Base-by-base conservation (phyloP, 305 asterid species). In the Ilex paraguariensis region DNA sequence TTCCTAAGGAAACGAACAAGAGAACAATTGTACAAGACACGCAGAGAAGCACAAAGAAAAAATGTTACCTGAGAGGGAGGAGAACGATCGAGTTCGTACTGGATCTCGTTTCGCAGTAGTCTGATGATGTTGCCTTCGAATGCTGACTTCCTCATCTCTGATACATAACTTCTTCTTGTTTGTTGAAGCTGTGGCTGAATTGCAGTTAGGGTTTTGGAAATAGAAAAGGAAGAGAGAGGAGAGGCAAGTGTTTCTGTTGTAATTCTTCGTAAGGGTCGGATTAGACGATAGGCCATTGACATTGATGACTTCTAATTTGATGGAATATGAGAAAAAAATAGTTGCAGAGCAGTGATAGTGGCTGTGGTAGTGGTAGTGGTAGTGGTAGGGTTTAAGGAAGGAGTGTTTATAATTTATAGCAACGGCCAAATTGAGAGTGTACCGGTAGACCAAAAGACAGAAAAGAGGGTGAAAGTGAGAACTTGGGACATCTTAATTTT, bases 51-150 rank as follows among this genome's bases (percentile, higher is more conserved):
- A 21, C 28, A 21, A 17, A 16, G 13, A 53, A 15, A 42, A 21
- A 0, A 6, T n/a, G 45, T 58, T 79, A 87, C 98, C 97, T 80
- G 55, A 60, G 76, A 32, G 0, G 82, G 79, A 68, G 88, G 93
- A 13, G 86, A 77, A 28, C 40, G 77, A 13, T 87, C 95, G 66
- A 80, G 70, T 74, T 90, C 94, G 73, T 85, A 90, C 61, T 81
- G 88, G 61, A 90, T 79, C 70, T 92, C 96, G 55, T 70, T 77
- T 12, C 97, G 86, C 66, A 92, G 75, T 53, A 86, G 84, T 58
- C 97, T 93, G 71, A 84, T 84, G 61, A 90, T 75, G 79, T 81
- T 84, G 44, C 82, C 86, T 64, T 92, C 95, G 66, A 90, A 84
- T 54, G 94, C 95, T 60, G 85, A 79, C 56, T 79, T 87, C 12